A percentile compares a stretch with the other conserved stretches of the same genome.
Conservation (phyloP, 768 basidiomycete genomes). For the Lactifluus subvellereus region DNA sequence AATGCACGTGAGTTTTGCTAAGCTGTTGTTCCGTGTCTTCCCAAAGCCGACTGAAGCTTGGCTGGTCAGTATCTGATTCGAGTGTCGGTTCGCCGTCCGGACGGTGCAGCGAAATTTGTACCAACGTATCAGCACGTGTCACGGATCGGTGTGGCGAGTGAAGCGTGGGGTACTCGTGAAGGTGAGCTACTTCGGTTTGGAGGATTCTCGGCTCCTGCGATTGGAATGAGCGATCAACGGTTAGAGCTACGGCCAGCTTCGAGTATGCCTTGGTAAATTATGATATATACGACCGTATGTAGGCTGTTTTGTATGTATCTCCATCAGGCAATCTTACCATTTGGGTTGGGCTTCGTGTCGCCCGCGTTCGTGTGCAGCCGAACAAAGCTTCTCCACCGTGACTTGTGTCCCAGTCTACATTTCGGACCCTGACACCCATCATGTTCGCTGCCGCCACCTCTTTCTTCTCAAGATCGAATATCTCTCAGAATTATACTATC, state of each 20-base stretch:
- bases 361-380: background rate
- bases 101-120: constrained; percentile 29
- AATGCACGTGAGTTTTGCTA: constrained; percentile 27
- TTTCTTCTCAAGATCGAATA: constrained; percentile 74
- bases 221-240: constrained; percentile 31
- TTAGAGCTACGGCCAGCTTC: constrained; percentile 9
- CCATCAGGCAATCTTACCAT: background rate
- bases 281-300: too few relatives aligned
- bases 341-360: too few relatives aligned
- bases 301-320: background rate
- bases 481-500: constrained; percentile 75
- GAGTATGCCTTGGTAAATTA: constrained; percentile 12
- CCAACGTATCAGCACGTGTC: constrained; percentile 37
- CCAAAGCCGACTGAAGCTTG: background rate
- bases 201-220: constrained; percentile 37
- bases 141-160: constrained; percentile 35
- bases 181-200: constrained; percentile 36
- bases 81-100: constrained; percentile 32
- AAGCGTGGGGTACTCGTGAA: constrained; percentile 36
- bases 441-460: constrained; percentile 80
- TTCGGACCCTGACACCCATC: background rate
- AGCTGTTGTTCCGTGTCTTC: background rate
- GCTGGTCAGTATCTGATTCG: constrained; percentile 37
- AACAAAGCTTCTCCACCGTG: background rate
- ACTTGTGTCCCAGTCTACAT: background rate